A percentile compares a stretch with the other conserved stretches of the same genome.
phyloP scores from a whole-genome alignment of 202 grass and related monocot genomes.

The Panicum virgatum region DNA sequence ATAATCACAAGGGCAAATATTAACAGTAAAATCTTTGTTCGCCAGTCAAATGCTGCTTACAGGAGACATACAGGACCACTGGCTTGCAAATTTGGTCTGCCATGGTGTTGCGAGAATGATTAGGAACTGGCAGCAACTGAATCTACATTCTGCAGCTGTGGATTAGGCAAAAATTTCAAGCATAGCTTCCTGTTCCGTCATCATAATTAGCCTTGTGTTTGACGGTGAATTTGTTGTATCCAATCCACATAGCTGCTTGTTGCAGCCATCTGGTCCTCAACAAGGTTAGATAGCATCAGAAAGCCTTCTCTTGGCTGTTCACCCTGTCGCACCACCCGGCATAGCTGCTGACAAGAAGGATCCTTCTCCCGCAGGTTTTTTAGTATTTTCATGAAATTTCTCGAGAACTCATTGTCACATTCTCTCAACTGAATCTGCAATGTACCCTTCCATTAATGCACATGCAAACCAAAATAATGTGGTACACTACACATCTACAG shows the following conservation, averaged over 20 bases:
- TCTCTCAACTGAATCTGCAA: conserved; percentile 67
- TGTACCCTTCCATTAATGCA: background rate
- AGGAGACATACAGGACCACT: background rate
- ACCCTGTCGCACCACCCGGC: conserved; percentile 76
- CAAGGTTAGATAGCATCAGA: conserved; percentile 77
- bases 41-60: conserved; percentile 35
- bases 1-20: conserved; percentile 60
- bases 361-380: conserved; percentile 63
- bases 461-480: background rate
- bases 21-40: conserved; percentile 43
- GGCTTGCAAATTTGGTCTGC: conserved; percentile 9
- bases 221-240: conserved; percentile 82
- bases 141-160: conserved; percentile 44
- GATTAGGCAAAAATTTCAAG: conserved; percentile 42
- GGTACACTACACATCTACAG: background rate
- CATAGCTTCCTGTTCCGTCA: background rate
- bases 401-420: conserved; percentile 56
- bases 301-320: conserved; percentile 92
- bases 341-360: conserved; percentile 63
- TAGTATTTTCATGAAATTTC: conserved; percentile 59
- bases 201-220: conserved; percentile 75
- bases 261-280: conserved; percentile 84
- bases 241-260: conserved; percentile 79
- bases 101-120: background rate
- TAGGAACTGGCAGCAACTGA: conserved; percentile 12